These are phyloP conservation scores for Dentipellis fragilis DNA, from an alignment of 768 basidiomycete species.

Conservation along the genomic window DNA sequence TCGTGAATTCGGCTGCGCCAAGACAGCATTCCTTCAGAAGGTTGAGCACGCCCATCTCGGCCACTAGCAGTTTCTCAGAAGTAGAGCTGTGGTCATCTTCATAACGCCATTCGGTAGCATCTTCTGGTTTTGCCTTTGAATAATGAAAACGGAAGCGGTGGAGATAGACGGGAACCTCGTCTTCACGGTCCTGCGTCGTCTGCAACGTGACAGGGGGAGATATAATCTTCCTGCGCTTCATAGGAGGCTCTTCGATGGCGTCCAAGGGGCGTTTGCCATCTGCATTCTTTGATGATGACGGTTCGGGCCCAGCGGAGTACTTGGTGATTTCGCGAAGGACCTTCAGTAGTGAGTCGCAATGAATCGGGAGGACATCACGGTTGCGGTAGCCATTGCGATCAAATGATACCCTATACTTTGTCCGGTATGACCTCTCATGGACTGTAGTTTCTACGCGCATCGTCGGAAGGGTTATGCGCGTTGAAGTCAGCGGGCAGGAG, in stretches of 20 bases:
- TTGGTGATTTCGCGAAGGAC: neutral
- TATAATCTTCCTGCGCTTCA: neutral
- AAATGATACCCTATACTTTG: neutral
- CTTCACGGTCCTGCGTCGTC: neutral
- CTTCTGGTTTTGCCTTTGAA: neutral
- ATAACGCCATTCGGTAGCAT: neutral
- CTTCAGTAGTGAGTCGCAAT: neutral
- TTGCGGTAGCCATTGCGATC: neutral
- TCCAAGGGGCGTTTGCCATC: neutral
- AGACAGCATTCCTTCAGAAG: constrained; percentile 4
- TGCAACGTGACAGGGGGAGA: neutral
- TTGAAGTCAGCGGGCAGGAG: neutral
- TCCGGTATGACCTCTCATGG: neutral
- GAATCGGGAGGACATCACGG: neutral
- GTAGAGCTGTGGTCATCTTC: too few species aligned
- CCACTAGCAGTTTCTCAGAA: neutral
- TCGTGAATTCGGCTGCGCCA: constrained; percentile 4
- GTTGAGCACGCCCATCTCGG: neutral
- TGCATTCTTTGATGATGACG: neutral
- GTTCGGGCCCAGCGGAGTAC: neutral
- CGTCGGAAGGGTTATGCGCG: neutral
- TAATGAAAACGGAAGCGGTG: neutral
- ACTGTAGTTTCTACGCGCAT: neutral
- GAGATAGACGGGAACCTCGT: neutral
- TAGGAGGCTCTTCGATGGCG: neutral